Evolutionary conservation across 371 early-diverging fungal species (phyloP), one percentile per base, ranked within the genome.

Genomic region (Mucor irregularis): DNA sequence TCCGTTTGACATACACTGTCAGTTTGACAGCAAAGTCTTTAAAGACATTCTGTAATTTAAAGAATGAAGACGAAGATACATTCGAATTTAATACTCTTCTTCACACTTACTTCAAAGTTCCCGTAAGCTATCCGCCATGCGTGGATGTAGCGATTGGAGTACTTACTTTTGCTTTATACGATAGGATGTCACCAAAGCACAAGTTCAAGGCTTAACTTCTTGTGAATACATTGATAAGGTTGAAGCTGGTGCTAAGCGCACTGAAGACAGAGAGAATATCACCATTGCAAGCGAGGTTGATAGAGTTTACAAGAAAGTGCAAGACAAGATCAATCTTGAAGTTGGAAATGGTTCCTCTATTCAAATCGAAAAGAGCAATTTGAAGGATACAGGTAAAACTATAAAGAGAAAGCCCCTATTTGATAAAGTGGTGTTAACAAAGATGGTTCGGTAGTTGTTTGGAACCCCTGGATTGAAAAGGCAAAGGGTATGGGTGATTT

Each of bases 391-490:
- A 58, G 89, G 86, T 83, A 76, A 68, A 31, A 29, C 10, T 26
- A 31, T 34, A 53, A 24, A 39, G 7, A 61, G 38, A 51, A 39
- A 16, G 14, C 35, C 14, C 11, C 31, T 38, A 49, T 50, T 28
- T 26, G n/a, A 26, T 26, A 16, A 37, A 21, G 1, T 39, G 29
- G 11, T 17, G 26, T 33, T 17, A n/a, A n/a, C n/a, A n/a, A n/a
- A n/a, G n/a, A n/a, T 33, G 26, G 40, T 42, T 6, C 3, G 17
- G 49, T 76, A 80, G 96, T 96, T 43, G 90, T 98, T 29, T 98
- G 98, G 98, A 98, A 98, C 61, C 96, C 96, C 8, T 96, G 97
- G 97, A 74, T 76, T 14, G 94, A 92, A 28, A 94, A 93, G 76
- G 86, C 97, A 10, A 78, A 82, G 44, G 86, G 73, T 21, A 92